Percentiles rank a stretch among this genome's conserved stretches.
phyloP scores from a whole-genome alignment of 139 green algal species.

The Tetradesmus obliquus region DNA sequence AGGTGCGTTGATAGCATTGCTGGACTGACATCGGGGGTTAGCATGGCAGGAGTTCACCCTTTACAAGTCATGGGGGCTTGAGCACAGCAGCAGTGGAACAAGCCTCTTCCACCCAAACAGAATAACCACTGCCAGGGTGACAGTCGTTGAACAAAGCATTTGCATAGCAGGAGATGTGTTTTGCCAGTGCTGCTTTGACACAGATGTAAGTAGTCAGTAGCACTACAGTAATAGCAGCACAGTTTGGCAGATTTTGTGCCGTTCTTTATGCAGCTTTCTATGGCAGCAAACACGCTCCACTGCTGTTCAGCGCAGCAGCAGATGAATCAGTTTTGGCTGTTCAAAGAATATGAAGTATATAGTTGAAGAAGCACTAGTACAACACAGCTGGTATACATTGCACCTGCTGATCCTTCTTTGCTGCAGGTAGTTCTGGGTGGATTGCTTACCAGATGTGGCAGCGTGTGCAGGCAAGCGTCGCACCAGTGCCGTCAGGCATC shows the following conservation, averaged over 20 bases:
- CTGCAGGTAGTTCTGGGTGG: conserved; percentile 42
- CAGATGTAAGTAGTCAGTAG: not conserved
- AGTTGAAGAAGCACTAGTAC: not conserved
- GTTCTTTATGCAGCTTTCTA: too few species aligned
- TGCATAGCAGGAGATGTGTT: too few species aligned
- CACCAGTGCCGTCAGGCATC: conserved; percentile 37
- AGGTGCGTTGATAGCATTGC: conserved; percentile 27
- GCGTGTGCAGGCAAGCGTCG: conserved; percentile 20
- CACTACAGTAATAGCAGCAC: not conserved
- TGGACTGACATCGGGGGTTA: not conserved
- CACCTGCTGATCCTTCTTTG: not conserved
- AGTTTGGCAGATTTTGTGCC: not conserved
- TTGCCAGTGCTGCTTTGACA: too few species aligned
- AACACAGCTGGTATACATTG: too few species aligned
- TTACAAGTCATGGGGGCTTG: not conserved
- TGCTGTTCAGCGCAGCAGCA: not conserved
- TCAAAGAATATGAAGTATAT: not conserved
- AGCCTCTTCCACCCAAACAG: too few species aligned
- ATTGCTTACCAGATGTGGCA: conserved; percentile 47
- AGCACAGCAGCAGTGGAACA: not conserved
- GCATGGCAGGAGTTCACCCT: too few species aligned
- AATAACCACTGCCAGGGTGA: too few species aligned
- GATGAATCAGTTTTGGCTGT: not conserved
- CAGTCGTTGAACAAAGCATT: too few species aligned
- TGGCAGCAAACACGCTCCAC: too few species aligned